A percentile compares a stretch with the other conserved stretches of the same genome.
Conservation (phyloP, 2,329 filamentous ascomycete genomes). For the Didymella lethalis region DNA sequence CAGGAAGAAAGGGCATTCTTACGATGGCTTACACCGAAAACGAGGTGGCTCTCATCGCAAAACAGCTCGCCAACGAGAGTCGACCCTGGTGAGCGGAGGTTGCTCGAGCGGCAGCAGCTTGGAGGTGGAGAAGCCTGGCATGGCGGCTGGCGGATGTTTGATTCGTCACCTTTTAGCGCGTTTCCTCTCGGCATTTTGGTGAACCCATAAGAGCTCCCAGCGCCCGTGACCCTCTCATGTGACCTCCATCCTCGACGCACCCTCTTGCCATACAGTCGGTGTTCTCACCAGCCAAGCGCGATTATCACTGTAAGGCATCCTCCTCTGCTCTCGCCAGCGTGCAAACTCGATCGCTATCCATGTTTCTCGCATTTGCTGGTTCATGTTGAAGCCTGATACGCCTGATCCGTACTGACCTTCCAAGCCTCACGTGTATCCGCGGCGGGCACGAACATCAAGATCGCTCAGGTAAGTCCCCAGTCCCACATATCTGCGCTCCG, state of each 20-base stretch:
- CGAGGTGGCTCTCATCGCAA: not conserved
- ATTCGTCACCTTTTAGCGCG: slow-evolving; percentile 19
- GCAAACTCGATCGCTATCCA: not conserved
- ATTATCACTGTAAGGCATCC: slow-evolving; percentile 13
- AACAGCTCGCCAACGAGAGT: not conserved
- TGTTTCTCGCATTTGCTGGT: not conserved
- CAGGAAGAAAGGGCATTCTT: too few relatives aligned
- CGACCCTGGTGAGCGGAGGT: slow-evolving; percentile 5
- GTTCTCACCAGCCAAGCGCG: slow-evolving; percentile 9
- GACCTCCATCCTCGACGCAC: slow-evolving; percentile 17
- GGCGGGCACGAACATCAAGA: slow-evolving; percentile 23
- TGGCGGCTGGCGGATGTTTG: slow-evolving; percentile 11
- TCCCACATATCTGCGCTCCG: slow-evolving; percentile 20
- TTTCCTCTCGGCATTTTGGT: slow-evolving; percentile 21
- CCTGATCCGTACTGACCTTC: slow-evolving; percentile 21
- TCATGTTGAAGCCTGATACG: slow-evolving; percentile 18
- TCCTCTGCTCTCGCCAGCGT: not conserved
- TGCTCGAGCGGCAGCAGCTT: slow-evolving; percentile 20
- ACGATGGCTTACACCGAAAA: not conserved
- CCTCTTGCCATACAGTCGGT: slow-evolving; percentile 15
- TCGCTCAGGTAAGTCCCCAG: slow-evolving; percentile 23
- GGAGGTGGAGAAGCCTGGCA: slow-evolving; percentile 20
- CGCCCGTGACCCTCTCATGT: slow-evolving; percentile 24
- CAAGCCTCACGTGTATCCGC: slow-evolving; percentile 26
- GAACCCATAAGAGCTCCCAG: slow-evolving; percentile 24